phyloP scores from a whole-genome alignment of 2,329 filamentous ascomycete genomes.

The Ophiostoma ips region DNA sequence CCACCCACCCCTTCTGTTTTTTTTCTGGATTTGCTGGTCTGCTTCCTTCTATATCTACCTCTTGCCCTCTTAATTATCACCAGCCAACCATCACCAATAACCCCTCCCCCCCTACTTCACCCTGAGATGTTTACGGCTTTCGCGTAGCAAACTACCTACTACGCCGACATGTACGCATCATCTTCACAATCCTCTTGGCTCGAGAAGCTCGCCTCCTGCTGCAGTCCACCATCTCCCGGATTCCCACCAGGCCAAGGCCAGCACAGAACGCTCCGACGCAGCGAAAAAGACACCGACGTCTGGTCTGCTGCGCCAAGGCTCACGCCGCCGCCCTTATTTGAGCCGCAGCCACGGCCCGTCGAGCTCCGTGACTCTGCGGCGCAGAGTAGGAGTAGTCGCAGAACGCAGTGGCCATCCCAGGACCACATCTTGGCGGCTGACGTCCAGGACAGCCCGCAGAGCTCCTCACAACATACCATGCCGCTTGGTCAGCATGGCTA shows the following conservation, averaged over 20 bases:
- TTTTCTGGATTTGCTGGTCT: too few relatives aligned
- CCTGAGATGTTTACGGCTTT: not conserved
- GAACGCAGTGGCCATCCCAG: not conserved
- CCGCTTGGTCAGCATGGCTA: conserved; percentile 1
- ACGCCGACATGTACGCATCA: conserved; percentile 24
- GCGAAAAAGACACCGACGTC: conserved; percentile 13
- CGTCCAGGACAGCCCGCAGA: not conserved
- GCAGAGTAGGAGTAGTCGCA: not conserved
- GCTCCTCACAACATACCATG: not conserved
- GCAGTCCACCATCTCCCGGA: conserved; percentile 20
- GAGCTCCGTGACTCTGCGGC: not conserved
- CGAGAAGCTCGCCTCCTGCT: conserved; percentile 31
- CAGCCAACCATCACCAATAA: not conserved
- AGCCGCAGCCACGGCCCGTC: not conserved
- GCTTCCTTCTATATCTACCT: too few relatives aligned
- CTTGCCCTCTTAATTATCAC: too few relatives aligned
- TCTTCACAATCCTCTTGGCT: conserved; percentile 34
- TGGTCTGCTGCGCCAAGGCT: conserved; percentile 21
- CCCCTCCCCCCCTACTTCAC: not conserved
- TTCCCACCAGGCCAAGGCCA: not conserved
- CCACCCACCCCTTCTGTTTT: not conserved
- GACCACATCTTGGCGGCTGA: not conserved
- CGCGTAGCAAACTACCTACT: not conserved
- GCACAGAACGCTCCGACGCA: conserved; percentile 1
- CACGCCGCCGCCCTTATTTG: conserved; percentile 18